A percentile compares a stretch with the other conserved stretches of the same genome.
These are phyloP conservation scores for Aethionema arabicum DNA, from an alignment of 345 rosid species.

Conservation along the genomic window DNA sequence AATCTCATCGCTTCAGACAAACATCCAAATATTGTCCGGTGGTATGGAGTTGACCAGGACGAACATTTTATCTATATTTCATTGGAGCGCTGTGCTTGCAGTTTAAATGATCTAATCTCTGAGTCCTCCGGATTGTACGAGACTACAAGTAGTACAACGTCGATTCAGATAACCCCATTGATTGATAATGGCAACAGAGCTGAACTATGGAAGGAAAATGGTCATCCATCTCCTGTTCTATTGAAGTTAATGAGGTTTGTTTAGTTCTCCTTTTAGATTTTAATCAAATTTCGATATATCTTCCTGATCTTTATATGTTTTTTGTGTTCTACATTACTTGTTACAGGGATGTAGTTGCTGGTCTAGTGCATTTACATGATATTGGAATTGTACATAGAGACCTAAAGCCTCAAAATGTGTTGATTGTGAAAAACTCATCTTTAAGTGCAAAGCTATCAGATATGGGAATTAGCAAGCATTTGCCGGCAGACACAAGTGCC, in stretches of 20 bases:
- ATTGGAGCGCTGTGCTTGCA: constrained; percentile 67
- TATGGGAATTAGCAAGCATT: constrained; percentile 81
- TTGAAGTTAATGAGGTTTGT: constrained; percentile 67
- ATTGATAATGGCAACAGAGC: constrained; percentile 41
- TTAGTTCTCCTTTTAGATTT: not conserved
- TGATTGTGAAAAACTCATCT: constrained; percentile 57
- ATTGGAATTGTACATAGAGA: constrained; percentile 76
- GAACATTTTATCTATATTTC: constrained; percentile 67
- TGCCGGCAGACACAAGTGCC: constrained; percentile 58
- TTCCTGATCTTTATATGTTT: constrained; percentile 24
- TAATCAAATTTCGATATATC: constrained; percentile 7
- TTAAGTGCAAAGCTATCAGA: constrained; percentile 73
- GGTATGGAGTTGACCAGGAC: constrained; percentile 70
- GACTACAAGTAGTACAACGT: constrained; percentile 37
- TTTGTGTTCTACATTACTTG: not conserved
- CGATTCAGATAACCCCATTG: constrained; percentile 33
- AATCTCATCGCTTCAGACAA: constrained; percentile 71
- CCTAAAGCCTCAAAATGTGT: constrained; percentile 80
- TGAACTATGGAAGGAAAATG: constrained; percentile 62
- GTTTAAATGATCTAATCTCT: constrained; percentile 57
- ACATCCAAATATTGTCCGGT: constrained; percentile 69
- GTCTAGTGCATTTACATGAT: constrained; percentile 74
- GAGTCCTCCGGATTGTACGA: constrained; percentile 43
- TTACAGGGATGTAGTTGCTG: constrained; percentile 64
- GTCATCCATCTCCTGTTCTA: constrained; percentile 54